Conservation (phyloP, 192 early-diverging fungal species). For the Phycomyces nitens region DNA sequence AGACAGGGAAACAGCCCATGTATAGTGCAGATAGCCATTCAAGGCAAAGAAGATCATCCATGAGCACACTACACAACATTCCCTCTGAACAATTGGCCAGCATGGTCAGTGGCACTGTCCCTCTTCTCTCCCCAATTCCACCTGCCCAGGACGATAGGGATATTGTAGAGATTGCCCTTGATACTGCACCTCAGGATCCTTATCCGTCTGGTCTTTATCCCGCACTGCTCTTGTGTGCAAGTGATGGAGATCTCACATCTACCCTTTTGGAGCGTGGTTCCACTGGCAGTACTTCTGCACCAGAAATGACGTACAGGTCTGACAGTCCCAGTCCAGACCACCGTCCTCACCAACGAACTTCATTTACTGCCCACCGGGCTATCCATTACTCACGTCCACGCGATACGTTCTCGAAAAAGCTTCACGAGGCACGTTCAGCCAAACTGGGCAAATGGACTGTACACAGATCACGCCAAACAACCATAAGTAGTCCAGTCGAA, state of each 20-base stretch:
- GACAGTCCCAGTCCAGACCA: not conserved
- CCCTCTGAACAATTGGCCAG: conserved; percentile 32
- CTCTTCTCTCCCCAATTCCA: conserved; percentile 17
- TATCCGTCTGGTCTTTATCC: not conserved
- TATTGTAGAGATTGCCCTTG: conserved; percentile 21
- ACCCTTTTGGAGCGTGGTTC: not conserved
- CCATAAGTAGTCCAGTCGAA: too few relatives aligned
- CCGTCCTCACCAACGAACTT: too few relatives aligned
- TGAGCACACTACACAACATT: conserved; percentile 34
- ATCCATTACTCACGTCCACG: too few relatives aligned
- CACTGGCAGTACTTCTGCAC: not conserved
- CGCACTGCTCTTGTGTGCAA: not conserved
- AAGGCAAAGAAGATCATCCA: conserved; percentile 24
- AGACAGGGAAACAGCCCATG: too few relatives aligned
- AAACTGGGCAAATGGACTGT: conserved; percentile 6
- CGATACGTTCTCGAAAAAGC: not conserved
- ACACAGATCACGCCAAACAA: too few relatives aligned
- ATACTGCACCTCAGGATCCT: not conserved
- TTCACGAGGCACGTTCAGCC: conserved; percentile 2
- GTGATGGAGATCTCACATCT: not conserved
- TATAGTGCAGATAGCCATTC: too few relatives aligned
- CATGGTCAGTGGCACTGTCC: conserved; percentile 32
- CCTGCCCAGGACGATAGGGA: conserved; percentile 22
- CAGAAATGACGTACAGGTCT: conserved; percentile 2
- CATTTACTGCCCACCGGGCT: not conserved